These are phyloP conservation scores for Plenodomus tracheiphilus DNA, from an alignment of 2,329 filamentous ascomycete genomes.

Conservation along the genomic window DNA sequence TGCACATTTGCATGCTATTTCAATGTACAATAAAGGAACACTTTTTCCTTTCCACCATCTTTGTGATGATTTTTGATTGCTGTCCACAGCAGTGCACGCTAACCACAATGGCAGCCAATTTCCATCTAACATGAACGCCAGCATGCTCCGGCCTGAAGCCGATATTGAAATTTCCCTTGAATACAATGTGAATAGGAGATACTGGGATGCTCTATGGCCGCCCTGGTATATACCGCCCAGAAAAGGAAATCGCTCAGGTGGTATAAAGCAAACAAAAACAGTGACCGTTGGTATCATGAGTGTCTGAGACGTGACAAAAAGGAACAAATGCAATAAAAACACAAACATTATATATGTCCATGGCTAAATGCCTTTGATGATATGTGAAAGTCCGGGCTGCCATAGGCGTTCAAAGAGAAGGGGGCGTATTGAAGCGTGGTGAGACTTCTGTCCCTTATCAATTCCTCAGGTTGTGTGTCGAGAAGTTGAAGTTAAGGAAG, in stretches of 20 bases:
- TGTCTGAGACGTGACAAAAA: conserved; percentile 28
- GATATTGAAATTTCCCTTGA: conserved; percentile 6
- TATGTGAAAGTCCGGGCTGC: conserved; percentile 9
- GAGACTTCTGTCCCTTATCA: conserved; percentile 34
- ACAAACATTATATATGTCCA: conserved; percentile 29
- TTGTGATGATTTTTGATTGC: conserved; percentile 10
- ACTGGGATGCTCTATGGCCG: background rate
- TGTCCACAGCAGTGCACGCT: conserved; percentile 8
- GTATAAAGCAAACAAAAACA: conserved; percentile 40
- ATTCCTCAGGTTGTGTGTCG: conserved; percentile 36
- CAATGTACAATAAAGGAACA: conserved; percentile 21
- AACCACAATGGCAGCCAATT: conserved; percentile 10
- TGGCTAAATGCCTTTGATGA: conserved; percentile 13
- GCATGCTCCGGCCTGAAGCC: conserved; percentile 9
- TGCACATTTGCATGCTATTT: conserved; percentile 10
- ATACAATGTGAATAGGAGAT: conserved; percentile 9
- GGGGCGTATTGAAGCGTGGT: conserved; percentile 24
- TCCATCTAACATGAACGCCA: conserved; percentile 13
- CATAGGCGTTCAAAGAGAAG: conserved; percentile 2
- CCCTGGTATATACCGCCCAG: conserved; percentile 51
- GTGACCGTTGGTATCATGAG: conserved; percentile 38
- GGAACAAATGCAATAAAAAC: conserved; percentile 21
- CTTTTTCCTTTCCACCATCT: conserved; percentile 8
- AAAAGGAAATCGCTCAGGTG: conserved; percentile 63
- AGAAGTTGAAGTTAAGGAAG: conserved; percentile 44